Percentiles rank a stretch among this genome's conserved stretches.
These are phyloP conservation scores for Metarhizium robertsii DNA, from an alignment of 2,329 filamentous ascomycete genomes.

Conservation along the genomic window DNA sequence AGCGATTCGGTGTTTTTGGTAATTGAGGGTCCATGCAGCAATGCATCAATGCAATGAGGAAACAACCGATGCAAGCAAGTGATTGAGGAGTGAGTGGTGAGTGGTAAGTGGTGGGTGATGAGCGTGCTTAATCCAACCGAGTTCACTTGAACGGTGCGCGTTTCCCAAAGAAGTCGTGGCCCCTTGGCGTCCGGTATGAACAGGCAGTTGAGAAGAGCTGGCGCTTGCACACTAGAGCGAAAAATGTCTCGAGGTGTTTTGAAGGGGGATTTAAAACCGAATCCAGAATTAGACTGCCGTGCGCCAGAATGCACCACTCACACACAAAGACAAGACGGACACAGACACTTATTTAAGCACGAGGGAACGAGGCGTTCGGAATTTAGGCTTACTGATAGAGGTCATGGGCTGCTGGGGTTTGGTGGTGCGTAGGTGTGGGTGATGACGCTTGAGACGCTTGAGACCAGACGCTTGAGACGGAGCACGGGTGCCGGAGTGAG, in stretches of 20 bases:
- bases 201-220: neutral
- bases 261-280: neutral
- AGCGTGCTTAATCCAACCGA: neutral
- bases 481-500: no score
- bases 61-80: neutral
- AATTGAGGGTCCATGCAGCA: neutral
- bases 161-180: neutral
- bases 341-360: neutral
- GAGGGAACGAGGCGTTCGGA: neutral
- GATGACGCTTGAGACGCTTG: neutral
- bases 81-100: neutral
- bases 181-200: neutral
- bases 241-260: neutral
- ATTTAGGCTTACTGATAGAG: slow-evolving; percentile 6
- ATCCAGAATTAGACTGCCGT: no score
- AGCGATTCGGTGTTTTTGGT: slow-evolving; percentile 20
- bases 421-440: neutral
- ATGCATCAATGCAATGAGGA: neutral
- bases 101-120: neutral
- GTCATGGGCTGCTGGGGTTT: slow-evolving; percentile 1
- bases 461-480: no score
- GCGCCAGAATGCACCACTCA: neutral
- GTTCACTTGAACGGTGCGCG: neutral
- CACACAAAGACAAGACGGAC: neutral
- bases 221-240: no score